A percentile compares a stretch with the other conserved stretches of the same genome.
Conservation (phyloP, 768 basidiomycete species). For the Suillus bovinus region DNA sequence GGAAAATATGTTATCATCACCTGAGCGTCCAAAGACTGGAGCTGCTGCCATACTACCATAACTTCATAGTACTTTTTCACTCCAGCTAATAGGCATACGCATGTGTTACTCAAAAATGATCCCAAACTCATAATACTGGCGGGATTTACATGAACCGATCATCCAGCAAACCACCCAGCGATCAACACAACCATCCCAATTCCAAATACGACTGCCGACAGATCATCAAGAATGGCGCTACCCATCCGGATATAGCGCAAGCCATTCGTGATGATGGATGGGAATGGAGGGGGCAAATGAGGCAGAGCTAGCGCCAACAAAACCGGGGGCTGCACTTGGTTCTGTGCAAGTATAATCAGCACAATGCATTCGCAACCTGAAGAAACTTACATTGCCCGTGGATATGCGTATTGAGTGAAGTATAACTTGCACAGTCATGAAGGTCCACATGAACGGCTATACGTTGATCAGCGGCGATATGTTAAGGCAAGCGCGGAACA, state of each 20-base stretch:
- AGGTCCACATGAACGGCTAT: conserved; percentile 84
- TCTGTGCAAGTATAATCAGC: conserved; percentile 38
- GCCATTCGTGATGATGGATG: conserved; percentile 59
- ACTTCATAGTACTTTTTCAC: conserved; percentile 4
- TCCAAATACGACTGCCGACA: conserved; percentile 70
- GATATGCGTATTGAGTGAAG: conserved; percentile 75
- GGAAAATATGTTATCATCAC: conserved; percentile 31
- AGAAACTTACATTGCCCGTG: conserved; percentile 57
- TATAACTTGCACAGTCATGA: conserved; percentile 68
- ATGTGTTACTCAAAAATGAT: conserved; percentile 9
- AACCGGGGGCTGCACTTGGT: conserved; percentile 57
- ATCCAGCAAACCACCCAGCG: conserved; percentile 45
- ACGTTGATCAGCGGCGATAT: conserved; percentile 12
- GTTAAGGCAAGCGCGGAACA: conserved; percentile 15
- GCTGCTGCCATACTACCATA: conserved; percentile 41
- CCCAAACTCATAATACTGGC: conserved; percentile 7
- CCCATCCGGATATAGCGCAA: conserved; percentile 72
- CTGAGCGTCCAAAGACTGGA: conserved; percentile 35
- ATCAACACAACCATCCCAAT: conserved; percentile 64
- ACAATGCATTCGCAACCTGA: not conserved
- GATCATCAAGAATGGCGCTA: conserved; percentile 66
- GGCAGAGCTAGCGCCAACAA: conserved; percentile 61
- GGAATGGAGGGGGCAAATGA: conserved; percentile 64
- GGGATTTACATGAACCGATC: not conserved
- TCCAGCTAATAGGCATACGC: not conserved